Evolutionary conservation across 2,329 filamentous ascomycete species (phyloP).

Genomic region (Cercospora sesami): DNA sequence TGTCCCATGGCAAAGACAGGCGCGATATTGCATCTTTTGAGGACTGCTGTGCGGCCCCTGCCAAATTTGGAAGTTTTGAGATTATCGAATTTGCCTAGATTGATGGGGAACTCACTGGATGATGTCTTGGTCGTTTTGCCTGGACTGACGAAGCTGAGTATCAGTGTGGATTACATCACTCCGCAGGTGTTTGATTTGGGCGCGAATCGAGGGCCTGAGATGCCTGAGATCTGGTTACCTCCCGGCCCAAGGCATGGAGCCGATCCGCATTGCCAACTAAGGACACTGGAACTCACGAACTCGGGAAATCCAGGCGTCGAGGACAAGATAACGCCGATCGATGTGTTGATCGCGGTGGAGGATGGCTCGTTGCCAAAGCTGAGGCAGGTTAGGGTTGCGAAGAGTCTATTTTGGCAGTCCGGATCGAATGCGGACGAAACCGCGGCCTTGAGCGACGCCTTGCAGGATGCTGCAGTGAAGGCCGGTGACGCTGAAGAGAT

Average conservation of each 20-base stretch:
- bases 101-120: slow-evolving; percentile 44
- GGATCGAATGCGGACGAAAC: slow-evolving; percentile 39
- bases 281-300: slow-evolving; percentile 44
- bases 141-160: slow-evolving; percentile 42
- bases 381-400: slow-evolving; percentile 42
- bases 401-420: slow-evolving; percentile 44
- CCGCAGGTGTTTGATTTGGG: slow-evolving; percentile 41
- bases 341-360: slow-evolving; percentile 45
- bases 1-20: slow-evolving; percentile 43
- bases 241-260: slow-evolving; percentile 20
- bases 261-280: slow-evolving; percentile 37
- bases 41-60: slow-evolving; percentile 33
- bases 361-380: slow-evolving; percentile 44
- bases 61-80: slow-evolving; percentile 41
- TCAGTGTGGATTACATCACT: slow-evolving; percentile 52
- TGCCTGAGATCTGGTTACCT: slow-evolving; percentile 3
- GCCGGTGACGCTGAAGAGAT: slow-evolving; percentile 10
- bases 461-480: slow-evolving; percentile 36
- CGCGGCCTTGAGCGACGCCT: slow-evolving; percentile 42
- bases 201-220: background rate
- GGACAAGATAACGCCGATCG: slow-evolving; percentile 44
- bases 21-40: slow-evolving; percentile 43
- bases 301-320: slow-evolving; percentile 41
- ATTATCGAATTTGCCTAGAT: slow-evolving; percentile 44
- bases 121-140: slow-evolving; percentile 45